phyloP scores from a whole-genome alignment of 1,284 basidiomycete species.

The Fomitopsis betulina region DNA sequence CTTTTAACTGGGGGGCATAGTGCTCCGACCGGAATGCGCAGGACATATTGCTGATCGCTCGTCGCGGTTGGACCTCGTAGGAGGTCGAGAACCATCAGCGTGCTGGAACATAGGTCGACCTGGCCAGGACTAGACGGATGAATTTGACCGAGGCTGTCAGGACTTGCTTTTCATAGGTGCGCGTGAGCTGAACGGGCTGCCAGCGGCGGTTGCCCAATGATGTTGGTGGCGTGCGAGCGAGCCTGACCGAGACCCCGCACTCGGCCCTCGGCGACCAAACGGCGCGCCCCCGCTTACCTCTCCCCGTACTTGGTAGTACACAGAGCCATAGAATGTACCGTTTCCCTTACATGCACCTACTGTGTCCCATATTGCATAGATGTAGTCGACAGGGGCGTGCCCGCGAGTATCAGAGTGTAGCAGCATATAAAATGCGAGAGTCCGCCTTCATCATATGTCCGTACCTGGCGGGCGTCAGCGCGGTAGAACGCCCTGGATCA shows the following conservation, averaged over 20 bases:
- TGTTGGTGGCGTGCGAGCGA: neutral
- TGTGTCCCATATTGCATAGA: no score
- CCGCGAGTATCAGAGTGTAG: no score
- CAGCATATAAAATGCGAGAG: no score
- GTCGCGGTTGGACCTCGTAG: slow-evolving; percentile 3
- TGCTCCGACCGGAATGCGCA: slow-evolving; percentile 3
- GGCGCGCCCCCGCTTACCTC: neutral
- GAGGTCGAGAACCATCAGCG: slow-evolving; percentile 6
- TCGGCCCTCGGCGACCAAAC: neutral
- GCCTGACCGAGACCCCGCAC: neutral
- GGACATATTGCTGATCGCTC: neutral
- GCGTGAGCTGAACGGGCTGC: neutral
- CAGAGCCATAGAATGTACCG: no score
- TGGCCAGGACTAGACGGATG: slow-evolving; percentile 5
- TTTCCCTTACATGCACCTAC: no score
- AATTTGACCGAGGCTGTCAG: slow-evolving; percentile 1
- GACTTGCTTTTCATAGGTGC: neutral
- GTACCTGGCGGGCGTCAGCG: neutral
- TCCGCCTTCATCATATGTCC: no score
- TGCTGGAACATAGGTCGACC: slow-evolving; percentile 5
- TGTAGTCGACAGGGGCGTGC: no score
- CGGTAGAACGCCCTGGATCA: neutral
- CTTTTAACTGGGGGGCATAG: neutral
- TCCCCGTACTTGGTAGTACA: neutral
- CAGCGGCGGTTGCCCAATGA: neutral